A percentile compares a stretch with the other conserved stretches of the same genome.
Conservation (phyloP, 805 yeast genomes). For the Kodamaea hsintzibuensis region DNA sequence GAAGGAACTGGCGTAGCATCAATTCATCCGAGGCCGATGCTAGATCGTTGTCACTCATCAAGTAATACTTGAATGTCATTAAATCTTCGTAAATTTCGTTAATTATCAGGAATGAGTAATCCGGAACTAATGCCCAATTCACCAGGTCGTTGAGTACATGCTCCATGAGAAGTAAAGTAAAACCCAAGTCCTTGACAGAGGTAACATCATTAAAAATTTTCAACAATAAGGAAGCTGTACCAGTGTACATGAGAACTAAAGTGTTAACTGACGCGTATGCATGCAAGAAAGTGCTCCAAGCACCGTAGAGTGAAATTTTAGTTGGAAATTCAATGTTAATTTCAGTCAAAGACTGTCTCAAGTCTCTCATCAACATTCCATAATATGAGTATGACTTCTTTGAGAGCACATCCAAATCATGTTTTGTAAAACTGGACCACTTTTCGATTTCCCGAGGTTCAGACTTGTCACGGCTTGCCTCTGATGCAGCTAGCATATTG, state of each 20-base stretch:
- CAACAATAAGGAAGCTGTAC: constrained; percentile 32
- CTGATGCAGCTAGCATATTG: constrained; percentile 9
- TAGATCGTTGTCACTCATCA: constrained; percentile 13
- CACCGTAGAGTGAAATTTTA: constrained; percentile 36
- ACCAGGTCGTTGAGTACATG: constrained; percentile 25
- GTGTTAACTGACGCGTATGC: constrained; percentile 34
- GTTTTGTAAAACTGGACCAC: constrained; percentile 27
- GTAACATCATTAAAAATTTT: constrained; percentile 26
- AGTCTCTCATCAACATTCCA: constrained; percentile 35
- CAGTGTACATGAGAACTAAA: constrained; percentile 32
- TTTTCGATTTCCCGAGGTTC: background rate
- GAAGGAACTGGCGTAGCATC: constrained; percentile 17
- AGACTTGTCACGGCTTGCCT: constrained; percentile 2
- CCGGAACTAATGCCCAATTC: constrained; percentile 29
- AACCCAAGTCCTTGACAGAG: constrained; percentile 18
- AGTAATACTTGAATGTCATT: constrained; percentile 25
- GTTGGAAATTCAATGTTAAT: constrained; percentile 38
- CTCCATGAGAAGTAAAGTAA: constrained; percentile 20
- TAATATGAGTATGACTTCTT: constrained; percentile 34
- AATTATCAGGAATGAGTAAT: constrained; percentile 33
- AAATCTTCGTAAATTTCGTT: constrained; percentile 27
- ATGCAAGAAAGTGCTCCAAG: constrained; percentile 37
- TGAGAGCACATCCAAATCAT: constrained; percentile 31
- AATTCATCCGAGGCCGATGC: constrained; percentile 8
- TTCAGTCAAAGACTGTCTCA: constrained; percentile 31